Conservation (phyloP, 2,329 filamentous ascomycete genomes). For the Microthyrium microscopicum region DNA sequence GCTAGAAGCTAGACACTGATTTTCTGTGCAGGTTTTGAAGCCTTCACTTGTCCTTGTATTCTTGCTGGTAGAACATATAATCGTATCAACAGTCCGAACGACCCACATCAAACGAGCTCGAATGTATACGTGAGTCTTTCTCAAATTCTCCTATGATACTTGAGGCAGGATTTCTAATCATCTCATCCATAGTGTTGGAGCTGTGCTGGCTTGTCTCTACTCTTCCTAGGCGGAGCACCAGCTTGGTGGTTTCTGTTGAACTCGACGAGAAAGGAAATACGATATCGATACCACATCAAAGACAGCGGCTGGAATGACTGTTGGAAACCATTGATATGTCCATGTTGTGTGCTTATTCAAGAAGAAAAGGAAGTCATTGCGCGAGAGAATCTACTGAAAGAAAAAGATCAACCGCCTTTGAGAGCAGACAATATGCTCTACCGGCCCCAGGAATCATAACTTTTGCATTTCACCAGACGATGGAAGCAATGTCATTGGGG, state of each 20-base stretch:
- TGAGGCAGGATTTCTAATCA: neutral
- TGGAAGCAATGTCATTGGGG: too few relatives aligned
- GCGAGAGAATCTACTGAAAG: constrained; percentile 1
- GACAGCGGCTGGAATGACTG: constrained; percentile 4
- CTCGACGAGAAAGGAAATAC: neutral
- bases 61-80: constrained; percentile 5
- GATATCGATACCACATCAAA: constrained; percentile 7
- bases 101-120: neutral
- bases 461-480: too few relatives aligned
- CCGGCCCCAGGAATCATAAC: too few relatives aligned
- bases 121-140: neutral
- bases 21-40: constrained; percentile 4
- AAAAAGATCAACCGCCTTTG: too few relatives aligned
- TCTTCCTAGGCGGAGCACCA: neutral
- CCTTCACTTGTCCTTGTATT: constrained; percentile 5
- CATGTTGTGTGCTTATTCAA: constrained; percentile 6
- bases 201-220: neutral
- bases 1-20: neutral
- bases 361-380: constrained; percentile 6
- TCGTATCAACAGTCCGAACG: constrained; percentile 1
- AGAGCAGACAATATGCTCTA: too few relatives aligned
- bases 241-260: neutral
- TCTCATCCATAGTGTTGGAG: neutral
- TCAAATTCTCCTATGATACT: neutral
- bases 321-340: constrained; percentile 1